Percentiles rank a stretch among this genome's conserved stretches.
phyloP scores from a whole-genome alignment of 1,139 yeast genomes.

The Sugiyamaella paludigena region DNA sequence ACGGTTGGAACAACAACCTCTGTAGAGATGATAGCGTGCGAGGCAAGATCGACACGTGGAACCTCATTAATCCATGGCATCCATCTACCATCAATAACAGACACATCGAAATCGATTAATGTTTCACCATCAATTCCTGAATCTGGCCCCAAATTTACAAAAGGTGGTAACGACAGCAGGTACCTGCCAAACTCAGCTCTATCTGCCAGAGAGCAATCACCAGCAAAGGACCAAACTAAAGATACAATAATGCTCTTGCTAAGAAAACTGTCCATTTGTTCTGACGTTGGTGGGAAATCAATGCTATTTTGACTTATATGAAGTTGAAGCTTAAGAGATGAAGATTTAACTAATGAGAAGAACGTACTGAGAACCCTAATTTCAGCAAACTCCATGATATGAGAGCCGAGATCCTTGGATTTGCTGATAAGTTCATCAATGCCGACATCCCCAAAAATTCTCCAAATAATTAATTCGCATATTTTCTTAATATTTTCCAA shows the following conservation, averaged over 20 bases:
- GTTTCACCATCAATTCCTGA: constrained; percentile 8
- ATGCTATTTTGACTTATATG: background rate
- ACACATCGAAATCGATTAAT: constrained; percentile 48
- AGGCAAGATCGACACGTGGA: constrained; percentile 51
- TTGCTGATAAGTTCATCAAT: constrained; percentile 23
- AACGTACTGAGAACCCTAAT: constrained; percentile 45
- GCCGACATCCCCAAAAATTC: constrained; percentile 24
- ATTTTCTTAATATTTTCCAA: constrained; percentile 17
- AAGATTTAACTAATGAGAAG: constrained; percentile 33
- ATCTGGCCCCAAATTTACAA: constrained; percentile 22
- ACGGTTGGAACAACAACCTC: constrained; percentile 72
- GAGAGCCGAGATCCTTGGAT: constrained; percentile 37
- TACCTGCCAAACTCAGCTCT: constrained; percentile 43
- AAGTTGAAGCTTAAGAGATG: constrained; percentile 25
- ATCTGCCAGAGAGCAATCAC: constrained; percentile 49
- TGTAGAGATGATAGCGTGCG: constrained; percentile 62
- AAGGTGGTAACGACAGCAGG: constrained; percentile 33
- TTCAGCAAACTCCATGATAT: constrained; percentile 53
- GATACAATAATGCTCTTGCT: constrained; percentile 46
- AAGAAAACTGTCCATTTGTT: constrained; percentile 35
- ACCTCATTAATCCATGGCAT: constrained; percentile 47
- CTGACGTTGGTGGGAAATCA: constrained; percentile 30
- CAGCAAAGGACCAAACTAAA: constrained; percentile 67
- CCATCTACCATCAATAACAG: constrained; percentile 51
- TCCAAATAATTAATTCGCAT: constrained; percentile 11